Base-by-base conservation (phyloP, 106 monocot species). In the Chionographis japonica region DNA sequence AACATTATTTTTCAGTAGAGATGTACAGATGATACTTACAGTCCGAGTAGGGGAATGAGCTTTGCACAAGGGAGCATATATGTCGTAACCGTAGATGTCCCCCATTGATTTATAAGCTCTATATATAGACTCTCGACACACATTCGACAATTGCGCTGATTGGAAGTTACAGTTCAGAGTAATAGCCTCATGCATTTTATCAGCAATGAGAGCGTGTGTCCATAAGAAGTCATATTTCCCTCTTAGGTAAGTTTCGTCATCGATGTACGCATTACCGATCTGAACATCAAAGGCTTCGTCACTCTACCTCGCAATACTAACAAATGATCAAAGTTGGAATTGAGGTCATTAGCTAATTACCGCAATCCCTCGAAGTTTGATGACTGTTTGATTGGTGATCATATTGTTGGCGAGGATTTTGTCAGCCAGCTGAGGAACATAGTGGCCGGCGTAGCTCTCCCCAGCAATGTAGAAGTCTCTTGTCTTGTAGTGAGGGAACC, bases 321-420 rank as follows among this genome's bases (percentile, higher is more conserved):
- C 17, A 4, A 3, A 3, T 13, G 3, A 12, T n/a, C n/a, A 52
- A 20, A 40, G 17, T 3, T 10, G 19, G 1, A 73, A 52, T 40
- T 58, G 7, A 27, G 27, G 1, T 27, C 27, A 27, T 27, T 27
- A 27, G 27, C 27, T 27, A 79, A 4, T 62, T 40, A 80, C 80
- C 4, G 50, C 36, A 12, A 80, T 63, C 11, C 80, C 80, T 61
- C 60, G 70, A 46, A 80, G 70, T 3, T 80, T 80, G 70, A 80
- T 70, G 18, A 43, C 35, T 3, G 79, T 69, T 8, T 13, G 10
- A 57, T 74, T 75, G 18, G 13, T 42, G 15, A 52, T 12, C 16
- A 74, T 61, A 64, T 62, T 68, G 17, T 74, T 58, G 6, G 12
- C 17, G 8, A 60, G 6, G 13, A 77, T 66, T 2, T 5, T 4